phyloP scores from a whole-genome alignment of 768 basidiomycete genomes.

The Collybia sp. region DNA sequence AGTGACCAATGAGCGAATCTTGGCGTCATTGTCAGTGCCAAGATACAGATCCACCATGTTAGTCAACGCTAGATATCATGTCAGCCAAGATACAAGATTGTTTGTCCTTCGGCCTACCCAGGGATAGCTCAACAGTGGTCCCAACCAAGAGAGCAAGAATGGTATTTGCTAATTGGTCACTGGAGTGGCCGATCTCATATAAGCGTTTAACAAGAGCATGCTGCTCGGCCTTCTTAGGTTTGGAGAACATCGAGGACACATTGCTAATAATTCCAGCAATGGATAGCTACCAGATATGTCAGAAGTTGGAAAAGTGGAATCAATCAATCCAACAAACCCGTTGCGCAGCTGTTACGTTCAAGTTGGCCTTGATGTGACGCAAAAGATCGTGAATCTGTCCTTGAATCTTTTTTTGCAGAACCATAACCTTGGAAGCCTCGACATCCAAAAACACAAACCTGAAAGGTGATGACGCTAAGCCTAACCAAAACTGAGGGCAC shows the following conservation, averaged over 20 bases:
- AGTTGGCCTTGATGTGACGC: slow-evolving; percentile 47
- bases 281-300: slow-evolving; percentile 29
- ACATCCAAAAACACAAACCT: slow-evolving; percentile 69
- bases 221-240: slow-evolving; percentile 40
- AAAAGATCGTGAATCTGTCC: slow-evolving; percentile 50
- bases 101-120: slow-evolving; percentile 36
- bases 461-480: background rate
- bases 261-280: slow-evolving; percentile 38
- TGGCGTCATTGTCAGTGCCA: slow-evolving; percentile 36
- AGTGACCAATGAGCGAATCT: slow-evolving; percentile 32
- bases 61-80: slow-evolving; percentile 42
- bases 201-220: slow-evolving; percentile 54
- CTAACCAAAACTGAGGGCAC: slow-evolving; percentile 28
- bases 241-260: slow-evolving; percentile 40
- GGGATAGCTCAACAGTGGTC: slow-evolving; percentile 61
- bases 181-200: slow-evolving; percentile 47
- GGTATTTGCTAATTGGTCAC: slow-evolving; percentile 62
- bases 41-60: slow-evolving; percentile 66
- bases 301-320: slow-evolving; percentile 15
- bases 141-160: slow-evolving; percentile 69
- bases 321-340: slow-evolving; percentile 29
- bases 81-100: slow-evolving; percentile 1
- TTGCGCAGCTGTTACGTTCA: slow-evolving; percentile 34
- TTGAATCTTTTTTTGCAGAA: slow-evolving; percentile 45
- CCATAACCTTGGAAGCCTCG: slow-evolving; percentile 54